These are phyloP conservation scores for Metschnikowia kunwiensis DNA, from an alignment of 805 yeast species.

Conservation along the genomic window DNA sequence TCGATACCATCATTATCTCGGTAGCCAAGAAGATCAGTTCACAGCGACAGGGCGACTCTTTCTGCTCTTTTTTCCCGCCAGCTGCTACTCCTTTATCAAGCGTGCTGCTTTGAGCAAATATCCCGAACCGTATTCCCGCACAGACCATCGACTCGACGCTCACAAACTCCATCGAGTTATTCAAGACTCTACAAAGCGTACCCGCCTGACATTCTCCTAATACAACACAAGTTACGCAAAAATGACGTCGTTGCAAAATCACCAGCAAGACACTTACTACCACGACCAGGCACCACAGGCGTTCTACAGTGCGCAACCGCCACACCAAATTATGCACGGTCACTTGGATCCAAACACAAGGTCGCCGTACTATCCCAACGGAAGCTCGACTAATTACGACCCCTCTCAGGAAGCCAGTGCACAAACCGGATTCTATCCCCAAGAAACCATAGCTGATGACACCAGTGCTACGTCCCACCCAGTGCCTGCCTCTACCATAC, in stretches of 20 bases:
- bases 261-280: conserved; percentile 23
- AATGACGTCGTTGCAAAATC: conserved; percentile 23
- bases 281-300: conserved; percentile 22
- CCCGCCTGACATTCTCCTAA: no score
- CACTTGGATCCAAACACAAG: conserved; percentile 15
- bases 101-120: no score
- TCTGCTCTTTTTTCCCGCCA: no score
- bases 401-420: conserved; percentile 15
- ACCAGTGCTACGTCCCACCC: conserved; percentile 4
- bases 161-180: no score
- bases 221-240: background rate
- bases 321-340: conserved; percentile 15
- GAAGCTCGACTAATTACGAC: conserved; percentile 12
- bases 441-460: conserved; percentile 13
- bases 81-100: no score
- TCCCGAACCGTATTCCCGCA: no score
- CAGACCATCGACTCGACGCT: no score
- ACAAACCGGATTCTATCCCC: conserved; percentile 13
- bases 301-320: conserved; percentile 19
- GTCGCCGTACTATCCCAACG: conserved; percentile 25
- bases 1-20: no score
- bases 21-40: no score
- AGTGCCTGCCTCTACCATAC: conserved; percentile 15
- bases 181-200: no score
- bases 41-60: no score